Percentiles rank a stretch among this genome's conserved stretches.
phyloP scores from a whole-genome alignment of 108 stramenopile species.

The Licmophora abbreviata region DNA sequence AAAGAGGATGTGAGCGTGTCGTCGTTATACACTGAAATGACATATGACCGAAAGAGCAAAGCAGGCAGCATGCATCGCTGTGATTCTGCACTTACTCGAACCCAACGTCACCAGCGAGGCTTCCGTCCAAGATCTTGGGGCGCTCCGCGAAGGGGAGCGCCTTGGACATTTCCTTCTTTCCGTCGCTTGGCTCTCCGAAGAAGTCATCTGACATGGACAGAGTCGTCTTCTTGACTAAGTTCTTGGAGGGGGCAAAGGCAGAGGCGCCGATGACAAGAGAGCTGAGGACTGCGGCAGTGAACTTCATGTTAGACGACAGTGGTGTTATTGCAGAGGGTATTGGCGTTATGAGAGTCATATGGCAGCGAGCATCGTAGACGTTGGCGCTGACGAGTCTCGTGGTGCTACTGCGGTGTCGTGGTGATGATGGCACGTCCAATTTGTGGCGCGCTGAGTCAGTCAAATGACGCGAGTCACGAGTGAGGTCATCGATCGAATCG shows the following conservation, averaged over 20 bases:
- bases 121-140: constrained; percentile 71
- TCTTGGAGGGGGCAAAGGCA: neutral
- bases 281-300: constrained; percentile 12
- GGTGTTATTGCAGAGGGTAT: no score
- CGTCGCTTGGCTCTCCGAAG: constrained; percentile 11
- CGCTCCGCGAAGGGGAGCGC: constrained; percentile 68
- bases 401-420: no score
- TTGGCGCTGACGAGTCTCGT: no score
- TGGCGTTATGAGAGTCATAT: no score
- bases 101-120: constrained; percentile 71
- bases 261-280: constrained; percentile 15
- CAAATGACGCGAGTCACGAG: no score
- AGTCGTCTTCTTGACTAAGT: neutral
- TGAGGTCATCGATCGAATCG: no score
- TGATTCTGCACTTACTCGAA: constrained; percentile 62
- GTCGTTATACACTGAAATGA: neutral
- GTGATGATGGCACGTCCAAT: no score
- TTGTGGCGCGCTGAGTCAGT: no score
- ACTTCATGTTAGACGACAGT: constrained; percentile 30
- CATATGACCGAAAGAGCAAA: no score
- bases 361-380: no score
- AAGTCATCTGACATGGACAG: neutral
- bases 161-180: constrained; percentile 43
- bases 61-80: neutral
- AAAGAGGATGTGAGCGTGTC: neutral